These are phyloP conservation scores for Fusarium nanum DNA, from an alignment of 2,329 filamentous ascomycete genomes.

Conservation along the genomic window DNA sequence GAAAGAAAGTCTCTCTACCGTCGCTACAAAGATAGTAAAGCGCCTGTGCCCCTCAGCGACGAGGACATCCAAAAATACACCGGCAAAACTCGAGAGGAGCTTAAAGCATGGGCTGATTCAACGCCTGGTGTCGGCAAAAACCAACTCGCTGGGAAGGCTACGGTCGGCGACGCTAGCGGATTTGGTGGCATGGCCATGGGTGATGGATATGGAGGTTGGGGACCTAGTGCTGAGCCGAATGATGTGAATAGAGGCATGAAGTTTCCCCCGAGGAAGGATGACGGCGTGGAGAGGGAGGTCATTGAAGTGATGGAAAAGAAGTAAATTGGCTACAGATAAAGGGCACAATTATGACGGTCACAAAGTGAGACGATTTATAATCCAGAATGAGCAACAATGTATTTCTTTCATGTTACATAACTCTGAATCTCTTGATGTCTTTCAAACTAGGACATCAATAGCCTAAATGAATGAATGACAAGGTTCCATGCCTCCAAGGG, in stretches of 20 bases:
- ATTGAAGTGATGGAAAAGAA: not conserved
- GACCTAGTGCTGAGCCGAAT: conserved; percentile 44
- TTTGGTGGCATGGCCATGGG: conserved; percentile 48
- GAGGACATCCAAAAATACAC: conserved; percentile 57
- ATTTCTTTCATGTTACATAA: conserved; percentile 5
- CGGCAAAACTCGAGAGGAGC: conserved; percentile 52
- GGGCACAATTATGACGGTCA: not conserved
- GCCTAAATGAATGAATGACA: conserved; percentile 36
- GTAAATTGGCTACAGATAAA: not conserved
- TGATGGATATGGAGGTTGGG: conserved; percentile 53
- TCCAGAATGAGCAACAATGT: not conserved
- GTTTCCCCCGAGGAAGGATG: conserved; percentile 47
- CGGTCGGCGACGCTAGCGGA: conserved; percentile 48
- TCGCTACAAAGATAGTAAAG: conserved; percentile 50
- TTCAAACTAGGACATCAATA: not conserved
- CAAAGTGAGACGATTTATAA: not conserved
- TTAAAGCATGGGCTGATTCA: conserved; percentile 53
- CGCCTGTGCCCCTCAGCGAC: conserved; percentile 50
- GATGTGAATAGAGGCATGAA: conserved; percentile 50
- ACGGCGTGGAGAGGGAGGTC: not conserved
- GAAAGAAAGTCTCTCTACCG: conserved; percentile 46
- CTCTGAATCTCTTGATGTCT: not conserved
- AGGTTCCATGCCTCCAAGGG: conserved; percentile 27
- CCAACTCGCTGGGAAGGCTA: conserved; percentile 52
- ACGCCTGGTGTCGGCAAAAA: conserved; percentile 56